Evolutionary conservation across 2,329 filamentous ascomycete genomes (phyloP).

Genomic region (Phoma sp.): DNA sequence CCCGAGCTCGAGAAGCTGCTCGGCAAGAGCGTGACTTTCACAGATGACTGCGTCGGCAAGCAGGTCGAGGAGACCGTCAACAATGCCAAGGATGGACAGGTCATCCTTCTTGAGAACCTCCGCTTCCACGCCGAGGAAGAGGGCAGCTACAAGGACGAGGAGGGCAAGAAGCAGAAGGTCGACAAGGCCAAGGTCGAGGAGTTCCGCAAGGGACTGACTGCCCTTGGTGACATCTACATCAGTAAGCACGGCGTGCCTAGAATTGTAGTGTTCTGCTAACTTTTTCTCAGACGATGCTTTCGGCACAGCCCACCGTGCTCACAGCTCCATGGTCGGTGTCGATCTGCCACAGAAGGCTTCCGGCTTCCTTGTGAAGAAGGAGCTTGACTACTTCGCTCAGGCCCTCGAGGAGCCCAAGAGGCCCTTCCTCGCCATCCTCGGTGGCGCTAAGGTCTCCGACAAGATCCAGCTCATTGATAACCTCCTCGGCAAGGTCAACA

Average conservation of each 20-base stretch:
- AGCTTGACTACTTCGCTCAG: conserved; percentile 98
- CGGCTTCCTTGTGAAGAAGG: conserved; percentile 99
- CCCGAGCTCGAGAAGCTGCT: conserved; percentile 91
- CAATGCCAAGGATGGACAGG: conserved; percentile 78
- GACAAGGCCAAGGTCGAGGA: conserved; percentile 90
- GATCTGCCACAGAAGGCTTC: conserved; percentile 96
- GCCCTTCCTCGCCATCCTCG: conserved; percentile 97
- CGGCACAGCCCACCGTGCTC: conserved; percentile 95
- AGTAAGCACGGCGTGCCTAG: conserved; percentile 63
- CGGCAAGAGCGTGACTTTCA: conserved; percentile 83
- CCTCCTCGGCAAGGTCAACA: conserved; percentile 96
- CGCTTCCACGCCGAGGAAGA: conserved; percentile 99
- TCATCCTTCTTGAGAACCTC: conserved; percentile 95
- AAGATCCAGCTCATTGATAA: conserved; percentile 99
- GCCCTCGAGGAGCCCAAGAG: conserved; percentile 91
- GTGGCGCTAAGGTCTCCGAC: conserved; percentile 97
- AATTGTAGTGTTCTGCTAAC: conserved; percentile 25
- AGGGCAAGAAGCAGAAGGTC: conserved; percentile 97
- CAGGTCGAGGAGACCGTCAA: conserved; percentile 90
- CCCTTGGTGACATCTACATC: conserved; percentile 93
- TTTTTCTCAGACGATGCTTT: conserved; percentile 84
- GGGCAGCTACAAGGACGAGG: conserved; percentile 89
- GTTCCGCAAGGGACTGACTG: conserved; percentile 94
- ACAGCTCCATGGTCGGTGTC: conserved; percentile 99
- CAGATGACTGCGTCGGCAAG: conserved; percentile 86